A percentile compares a stretch with the other conserved stretches of the same genome.
Evolutionary conservation across 768 basidiomycete species (phyloP).

Genomic region (Lanmaoa rubissima): DNA sequence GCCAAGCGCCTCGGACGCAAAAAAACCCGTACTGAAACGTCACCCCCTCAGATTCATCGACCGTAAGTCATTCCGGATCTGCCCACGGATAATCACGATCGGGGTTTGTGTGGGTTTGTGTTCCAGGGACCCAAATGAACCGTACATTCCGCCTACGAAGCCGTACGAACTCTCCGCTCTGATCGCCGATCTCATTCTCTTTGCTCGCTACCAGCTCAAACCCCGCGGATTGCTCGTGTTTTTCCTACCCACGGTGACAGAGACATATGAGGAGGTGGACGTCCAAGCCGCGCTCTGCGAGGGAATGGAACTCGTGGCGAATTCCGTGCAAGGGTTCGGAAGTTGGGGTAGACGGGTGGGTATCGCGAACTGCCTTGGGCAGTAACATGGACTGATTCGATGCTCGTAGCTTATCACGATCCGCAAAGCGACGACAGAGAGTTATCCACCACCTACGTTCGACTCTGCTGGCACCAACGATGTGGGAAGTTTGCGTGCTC

Average conservation of each 20-base stretch:
- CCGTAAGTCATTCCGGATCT: slow-evolving; percentile 38
- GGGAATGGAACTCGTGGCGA: slow-evolving; percentile 86
- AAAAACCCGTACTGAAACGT: slow-evolving; percentile 35
- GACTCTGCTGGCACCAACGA: slow-evolving; percentile 26
- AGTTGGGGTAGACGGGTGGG: slow-evolving; percentile 91
- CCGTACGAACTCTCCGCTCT: slow-evolving; percentile 91
- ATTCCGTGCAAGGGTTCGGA: slow-evolving; percentile 91
- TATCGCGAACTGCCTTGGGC: slow-evolving; percentile 6
- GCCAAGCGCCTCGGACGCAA: slow-evolving; percentile 79
- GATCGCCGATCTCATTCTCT: slow-evolving; percentile 73
- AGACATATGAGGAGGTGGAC: slow-evolving; percentile 88
- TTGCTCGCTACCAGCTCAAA: slow-evolving; percentile 81
- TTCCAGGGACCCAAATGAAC: slow-evolving; percentile 45
- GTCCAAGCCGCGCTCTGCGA: slow-evolving; percentile 73
- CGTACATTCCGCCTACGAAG: slow-evolving; percentile 85
- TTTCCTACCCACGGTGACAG: slow-evolving; percentile 90
- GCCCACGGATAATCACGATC: neutral
- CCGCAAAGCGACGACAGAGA: slow-evolving; percentile 54
- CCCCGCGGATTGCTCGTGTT: slow-evolving; percentile 90
- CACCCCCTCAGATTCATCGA: slow-evolving; percentile 35
- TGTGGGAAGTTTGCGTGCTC: slow-evolving; percentile 43
- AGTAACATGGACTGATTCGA: neutral
- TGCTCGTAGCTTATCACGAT: slow-evolving; percentile 85
- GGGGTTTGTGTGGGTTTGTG: neutral
- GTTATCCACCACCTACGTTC: slow-evolving; percentile 56